Evolutionary conservation across 2,329 filamentous ascomycete species (phyloP).

Genomic region (Fusarium sp.): DNA sequence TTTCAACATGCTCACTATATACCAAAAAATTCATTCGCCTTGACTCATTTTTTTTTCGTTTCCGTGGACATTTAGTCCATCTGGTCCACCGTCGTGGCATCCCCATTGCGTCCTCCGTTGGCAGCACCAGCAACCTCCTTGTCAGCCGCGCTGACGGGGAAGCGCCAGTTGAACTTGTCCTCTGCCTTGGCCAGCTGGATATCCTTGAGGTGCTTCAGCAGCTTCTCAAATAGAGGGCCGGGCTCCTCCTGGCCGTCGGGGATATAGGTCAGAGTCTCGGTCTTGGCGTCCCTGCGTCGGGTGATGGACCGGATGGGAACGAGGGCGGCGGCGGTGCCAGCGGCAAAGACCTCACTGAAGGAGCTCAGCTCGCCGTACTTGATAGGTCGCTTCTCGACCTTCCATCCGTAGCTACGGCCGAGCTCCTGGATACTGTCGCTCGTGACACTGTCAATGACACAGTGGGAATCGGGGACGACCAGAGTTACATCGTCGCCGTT

Average conservation of each 20-base stretch:
- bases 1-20: slow-evolving; percentile 4
- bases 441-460: slow-evolving; percentile 89
- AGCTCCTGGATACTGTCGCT: slow-evolving; percentile 83
- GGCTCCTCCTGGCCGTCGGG: slow-evolving; percentile 71
- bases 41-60: not conserved
- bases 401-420: slow-evolving; percentile 83
- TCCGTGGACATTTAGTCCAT: slow-evolving; percentile 42
- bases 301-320: slow-evolving; percentile 95
- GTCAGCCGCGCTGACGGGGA: slow-evolving; percentile 59
- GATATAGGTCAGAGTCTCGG: slow-evolving; percentile 68
- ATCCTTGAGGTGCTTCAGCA: slow-evolving; percentile 82
- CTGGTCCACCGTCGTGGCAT: slow-evolving; percentile 48
- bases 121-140: slow-evolving; percentile 51
- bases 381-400: slow-evolving; percentile 80
- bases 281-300: slow-evolving; percentile 60
- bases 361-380: slow-evolving; percentile 67
- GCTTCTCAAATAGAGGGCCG: slow-evolving; percentile 77
- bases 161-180: slow-evolving; percentile 82
- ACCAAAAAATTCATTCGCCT: slow-evolving; percentile 5
- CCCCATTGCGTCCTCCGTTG: slow-evolving; percentile 27
- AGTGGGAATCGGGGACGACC: slow-evolving; percentile 87
- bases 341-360: slow-evolving; percentile 84
- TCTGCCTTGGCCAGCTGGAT: slow-evolving; percentile 85
- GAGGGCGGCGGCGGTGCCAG: slow-evolving; percentile 89
- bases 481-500: slow-evolving; percentile 73